Percentiles rank a stretch among this genome's conserved stretches.
These are phyloP conservation scores for Clonostachys rosea DNA, from an alignment of 2,329 filamentous ascomycete genomes.

Conservation along the genomic window DNA sequence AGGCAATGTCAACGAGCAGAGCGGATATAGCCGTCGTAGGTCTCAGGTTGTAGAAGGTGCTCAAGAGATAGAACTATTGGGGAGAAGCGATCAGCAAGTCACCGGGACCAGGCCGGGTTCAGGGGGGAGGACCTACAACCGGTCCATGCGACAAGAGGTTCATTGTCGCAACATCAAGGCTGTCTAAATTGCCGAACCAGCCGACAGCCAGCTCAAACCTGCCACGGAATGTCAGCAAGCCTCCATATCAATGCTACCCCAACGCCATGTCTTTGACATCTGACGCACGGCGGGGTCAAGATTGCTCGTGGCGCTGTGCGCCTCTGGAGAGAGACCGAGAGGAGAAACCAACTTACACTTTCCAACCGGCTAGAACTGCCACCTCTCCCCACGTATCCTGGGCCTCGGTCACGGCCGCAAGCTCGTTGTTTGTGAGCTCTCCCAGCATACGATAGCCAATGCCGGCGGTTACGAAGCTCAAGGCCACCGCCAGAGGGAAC, in stretches of 20 bases:
- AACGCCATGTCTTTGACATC: neutral
- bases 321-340: no score
- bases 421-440: slow-evolving; percentile 56
- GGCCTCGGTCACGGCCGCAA: slow-evolving; percentile 62
- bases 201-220: slow-evolving; percentile 66
- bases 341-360: slow-evolving; percentile 37
- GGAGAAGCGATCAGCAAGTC: slow-evolving; percentile 1
- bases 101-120: no score
- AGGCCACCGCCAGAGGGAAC: slow-evolving; percentile 46
- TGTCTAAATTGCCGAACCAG: slow-evolving; percentile 73
- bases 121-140: slow-evolving; percentile 39
- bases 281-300: neutral
- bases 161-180: slow-evolving; percentile 62
- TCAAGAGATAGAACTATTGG: slow-evolving; percentile 64
- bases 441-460: slow-evolving; percentile 59
- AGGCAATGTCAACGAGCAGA: slow-evolving; percentile 63
- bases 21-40: slow-evolving; percentile 55
- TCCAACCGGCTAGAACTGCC: slow-evolving; percentile 45
- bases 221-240: slow-evolving; percentile 18
- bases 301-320: no score
- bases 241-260: slow-evolving; percentile 3
- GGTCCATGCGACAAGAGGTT: slow-evolving; percentile 71
- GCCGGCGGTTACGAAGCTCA: slow-evolving; percentile 59
- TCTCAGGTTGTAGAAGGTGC: slow-evolving; percentile 71
- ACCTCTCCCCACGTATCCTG: slow-evolving; percentile 60